Base-by-base conservation (phyloP, 306 rosid species). In the Castanea sativa region DNA sequence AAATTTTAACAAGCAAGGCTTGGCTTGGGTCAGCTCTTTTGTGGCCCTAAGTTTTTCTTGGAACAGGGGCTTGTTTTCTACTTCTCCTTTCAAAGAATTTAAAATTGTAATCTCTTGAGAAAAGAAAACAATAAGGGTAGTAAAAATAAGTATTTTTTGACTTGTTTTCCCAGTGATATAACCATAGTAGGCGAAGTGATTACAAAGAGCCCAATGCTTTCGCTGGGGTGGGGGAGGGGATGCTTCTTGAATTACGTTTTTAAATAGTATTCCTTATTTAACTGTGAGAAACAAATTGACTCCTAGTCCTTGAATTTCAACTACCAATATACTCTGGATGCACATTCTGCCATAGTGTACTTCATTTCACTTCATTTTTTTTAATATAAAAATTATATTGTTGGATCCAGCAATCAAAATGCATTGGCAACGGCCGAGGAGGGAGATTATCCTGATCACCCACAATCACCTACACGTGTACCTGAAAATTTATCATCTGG, bases 361-460 rank as follows among this genome's bases (percentile, higher is more conserved):
- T 77, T 29, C 25, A 4, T 77, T 23, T 75, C 20, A 78, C 58
- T 9, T 60, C 76, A 77, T 85, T 35, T 64, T 57, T 38, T 33
- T 8, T 8, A 41, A 41, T 41, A 8, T 8, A 41, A 41, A 29
- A 60, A 70, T 59, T 14, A 49, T 69, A 1, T 77, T 32, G 67
- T 76, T 80, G 64, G 25, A 67, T 70, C 56, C 89, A 81, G 90
- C 89, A 89, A 89, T 85, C 90, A 88, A 79, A 90, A 85, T 82
- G 89, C 75, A 19, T 55, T 69, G 23, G 84, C 53, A 83, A 87
- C 88, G 74, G 82, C 89, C 14, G 90, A 90, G 73, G 93, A 71
- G 59, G 92, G 84, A 65, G 90, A 91, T 82, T 91, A 86, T 88
- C 85, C 91, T 75, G 97, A 93, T 18, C 85, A 78, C 81, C 83